Base-by-base conservation (phyloP, 225 moss, liverwort and hornwort genomes). In the Anthoceros angustus region DNA sequence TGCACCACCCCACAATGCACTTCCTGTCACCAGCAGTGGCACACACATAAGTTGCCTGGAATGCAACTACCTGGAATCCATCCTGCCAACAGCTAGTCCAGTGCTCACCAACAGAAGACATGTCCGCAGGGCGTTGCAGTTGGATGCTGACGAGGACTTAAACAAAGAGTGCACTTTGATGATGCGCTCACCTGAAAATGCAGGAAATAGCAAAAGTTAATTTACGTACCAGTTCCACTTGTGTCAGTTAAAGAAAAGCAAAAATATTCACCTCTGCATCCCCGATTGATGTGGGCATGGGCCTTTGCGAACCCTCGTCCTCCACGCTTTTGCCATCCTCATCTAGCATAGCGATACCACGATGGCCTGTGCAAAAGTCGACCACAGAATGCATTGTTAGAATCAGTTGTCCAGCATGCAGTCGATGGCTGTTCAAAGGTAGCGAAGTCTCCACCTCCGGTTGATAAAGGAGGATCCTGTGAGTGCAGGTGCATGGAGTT, bases 61-160 rank as follows among this genome's bases (percentile, higher is more conserved):
- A 48, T 8, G 43, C 40, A 16, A 41, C 26, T 41, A 69, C 65
- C 62, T 50, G n/a, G 39, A 23, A 60, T 38, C 38, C 39, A 62
- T 38, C 63, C 15, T 42, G 61, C 32, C 62, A 25, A 42, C 43
- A 66, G 21, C 24, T 5, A 20, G 49, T 11, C 25, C 5, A 62
- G 9, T 20, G 67, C 85, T 64, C 42, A 92, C 95, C 95, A 98
- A 71, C 95, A 98, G 49, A 98, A 98, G 42, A 92, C 95, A 66
- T 98, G 95, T 70, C 95, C 95, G 69, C 95, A 98, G 10, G 95
- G 95, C 20, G 95, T 92, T 68, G 95, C 95, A 70, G 95, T 98
- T 62, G 95, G 95, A 67, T 92, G 80, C 71, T 92, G 95, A 38
- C 95, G 91, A 12, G 86, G 81, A 73, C 95, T 86, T 49, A 98